Percentiles rank a stretch among this genome's conserved stretches.
phyloP scores from a whole-genome alignment of 1,284 basidiomycete genomes.

The Ganoderma boninense region DNA sequence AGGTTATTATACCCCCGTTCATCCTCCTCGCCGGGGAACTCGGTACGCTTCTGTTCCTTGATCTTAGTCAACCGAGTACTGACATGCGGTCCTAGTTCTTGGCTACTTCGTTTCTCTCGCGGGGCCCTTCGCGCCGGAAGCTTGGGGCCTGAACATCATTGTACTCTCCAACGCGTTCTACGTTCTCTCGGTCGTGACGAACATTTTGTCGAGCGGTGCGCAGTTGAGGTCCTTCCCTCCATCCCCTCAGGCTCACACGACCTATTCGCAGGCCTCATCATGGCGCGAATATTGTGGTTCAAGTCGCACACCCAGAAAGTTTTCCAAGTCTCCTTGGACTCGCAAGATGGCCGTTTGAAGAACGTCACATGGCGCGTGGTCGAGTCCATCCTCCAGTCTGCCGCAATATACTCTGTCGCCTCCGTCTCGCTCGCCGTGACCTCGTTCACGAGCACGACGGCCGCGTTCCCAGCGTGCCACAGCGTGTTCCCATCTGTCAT shows the following conservation, averaged over 20 bases:
- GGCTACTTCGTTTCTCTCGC: constrained; percentile 1
- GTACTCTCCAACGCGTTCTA: constrained; percentile 13
- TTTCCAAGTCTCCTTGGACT: not conserved
- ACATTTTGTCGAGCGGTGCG: constrained; percentile 22
- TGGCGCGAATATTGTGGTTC: constrained; percentile 16
- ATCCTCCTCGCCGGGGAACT: constrained; percentile 11
- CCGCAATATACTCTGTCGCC: constrained; percentile 31
- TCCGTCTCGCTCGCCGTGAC: constrained; percentile 27
- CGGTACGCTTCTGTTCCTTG: not conserved
- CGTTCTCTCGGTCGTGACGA: constrained; percentile 22
- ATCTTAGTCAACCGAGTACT: not conserved
- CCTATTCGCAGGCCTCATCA: constrained; percentile 16
- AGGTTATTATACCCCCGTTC: constrained; percentile 12
- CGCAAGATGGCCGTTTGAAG: not conserved
- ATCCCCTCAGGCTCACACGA: not conserved
- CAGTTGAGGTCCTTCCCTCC: not conserved
- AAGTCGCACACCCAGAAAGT: not conserved
- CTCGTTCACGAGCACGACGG: constrained; percentile 27
- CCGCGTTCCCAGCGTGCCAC: constrained; percentile 22
- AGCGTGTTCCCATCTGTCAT: constrained; percentile 30
- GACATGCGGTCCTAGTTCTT: not conserved
- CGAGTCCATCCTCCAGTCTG: constrained; percentile 32
- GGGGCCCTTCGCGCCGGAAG: not conserved
- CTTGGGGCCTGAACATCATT: not conserved
- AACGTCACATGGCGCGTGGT: constrained; percentile 23